These are phyloP conservation scores for Allium cepa DNA, from an alignment of 106 monocot genomes.

Conservation along the genomic window DNA sequence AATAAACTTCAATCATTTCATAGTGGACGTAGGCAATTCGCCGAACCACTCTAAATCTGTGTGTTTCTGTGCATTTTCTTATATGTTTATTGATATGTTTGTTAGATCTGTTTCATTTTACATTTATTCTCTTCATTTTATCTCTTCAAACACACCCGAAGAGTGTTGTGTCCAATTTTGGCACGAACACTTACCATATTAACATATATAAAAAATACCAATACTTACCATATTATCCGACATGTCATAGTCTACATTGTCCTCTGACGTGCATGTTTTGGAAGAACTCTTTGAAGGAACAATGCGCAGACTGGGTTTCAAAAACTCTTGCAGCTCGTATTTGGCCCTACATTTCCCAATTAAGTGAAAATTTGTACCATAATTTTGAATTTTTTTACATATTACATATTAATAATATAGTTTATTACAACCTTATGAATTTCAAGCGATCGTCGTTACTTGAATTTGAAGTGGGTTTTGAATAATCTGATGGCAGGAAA, in stretches of 20 bases:
- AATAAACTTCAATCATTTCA: no score
- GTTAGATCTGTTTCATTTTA: no score
- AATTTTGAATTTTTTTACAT: neutral
- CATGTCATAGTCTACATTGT: constrained; percentile 8
- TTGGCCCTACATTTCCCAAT: constrained; percentile 43
- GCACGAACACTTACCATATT: no score
- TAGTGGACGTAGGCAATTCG: no score
- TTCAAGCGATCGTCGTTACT: constrained; percentile 58
- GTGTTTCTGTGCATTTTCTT: no score
- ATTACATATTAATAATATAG: neutral
- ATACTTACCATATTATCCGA: constrained; percentile 11
- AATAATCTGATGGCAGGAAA: constrained; percentile 50
- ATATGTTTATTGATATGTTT: no score
- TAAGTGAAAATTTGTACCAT: neutral
- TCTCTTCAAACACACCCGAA: no score
- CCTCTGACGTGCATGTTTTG: constrained; percentile 23
- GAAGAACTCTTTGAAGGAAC: constrained; percentile 54
- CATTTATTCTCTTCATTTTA: no score
- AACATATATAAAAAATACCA: no score
- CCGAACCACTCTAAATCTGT: no score
- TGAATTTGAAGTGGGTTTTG: constrained; percentile 56
- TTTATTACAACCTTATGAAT: constrained; percentile 69
- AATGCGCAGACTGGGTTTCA: constrained; percentile 82
- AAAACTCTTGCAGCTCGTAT: constrained; percentile 85
- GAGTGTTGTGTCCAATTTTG: no score